phyloP scores from a whole-genome alignment of 805 yeast genomes.

The Ogataea ganodermae region DNA sequence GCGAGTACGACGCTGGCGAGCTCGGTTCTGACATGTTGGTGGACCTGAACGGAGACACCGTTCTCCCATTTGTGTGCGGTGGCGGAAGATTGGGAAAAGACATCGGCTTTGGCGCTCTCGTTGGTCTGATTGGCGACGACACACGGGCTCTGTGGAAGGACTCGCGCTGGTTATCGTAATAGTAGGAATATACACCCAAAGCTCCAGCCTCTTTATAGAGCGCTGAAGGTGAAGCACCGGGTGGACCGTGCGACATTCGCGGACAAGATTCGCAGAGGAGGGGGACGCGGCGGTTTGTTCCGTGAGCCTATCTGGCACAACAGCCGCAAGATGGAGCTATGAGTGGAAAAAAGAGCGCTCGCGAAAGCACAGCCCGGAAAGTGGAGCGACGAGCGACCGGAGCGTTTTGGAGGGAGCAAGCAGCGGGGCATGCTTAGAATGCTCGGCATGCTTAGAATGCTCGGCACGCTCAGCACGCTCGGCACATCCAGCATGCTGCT shows the following conservation, averaged over 20 bases:
- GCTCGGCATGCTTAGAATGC: no score
- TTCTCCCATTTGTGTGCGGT: no score
- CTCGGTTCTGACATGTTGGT: slow-evolving; percentile 15
- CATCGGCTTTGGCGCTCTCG: background rate
- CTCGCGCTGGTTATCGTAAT: slow-evolving; percentile 22
- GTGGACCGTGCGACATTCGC: background rate
- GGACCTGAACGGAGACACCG: slow-evolving; percentile 3
- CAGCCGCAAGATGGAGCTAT: background rate
- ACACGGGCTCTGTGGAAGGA: slow-evolving; percentile 15
- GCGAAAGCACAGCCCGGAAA: background rate
- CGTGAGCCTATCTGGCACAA: background rate
- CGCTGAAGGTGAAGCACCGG: slow-evolving; percentile 9
- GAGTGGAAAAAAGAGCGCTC: no score
- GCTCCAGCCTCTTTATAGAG: slow-evolving; percentile 31
- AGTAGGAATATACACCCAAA: slow-evolving; percentile 32
- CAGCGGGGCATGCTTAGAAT: no score
- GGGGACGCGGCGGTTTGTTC: background rate
- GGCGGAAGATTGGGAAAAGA: no score
- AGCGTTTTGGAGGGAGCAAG: no score
- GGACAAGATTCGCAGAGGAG: background rate
- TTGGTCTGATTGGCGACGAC: slow-evolving; percentile 19
- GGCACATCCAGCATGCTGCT: no score
- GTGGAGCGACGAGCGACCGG: no score
- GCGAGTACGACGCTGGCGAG: slow-evolving; percentile 19
- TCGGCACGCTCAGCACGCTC: no score